A percentile compares a stretch with the other conserved stretches of the same genome.
phyloP scores from a whole-genome alignment of 768 basidiomycete species.

The Hebeloma cylindrosporum region DNA sequence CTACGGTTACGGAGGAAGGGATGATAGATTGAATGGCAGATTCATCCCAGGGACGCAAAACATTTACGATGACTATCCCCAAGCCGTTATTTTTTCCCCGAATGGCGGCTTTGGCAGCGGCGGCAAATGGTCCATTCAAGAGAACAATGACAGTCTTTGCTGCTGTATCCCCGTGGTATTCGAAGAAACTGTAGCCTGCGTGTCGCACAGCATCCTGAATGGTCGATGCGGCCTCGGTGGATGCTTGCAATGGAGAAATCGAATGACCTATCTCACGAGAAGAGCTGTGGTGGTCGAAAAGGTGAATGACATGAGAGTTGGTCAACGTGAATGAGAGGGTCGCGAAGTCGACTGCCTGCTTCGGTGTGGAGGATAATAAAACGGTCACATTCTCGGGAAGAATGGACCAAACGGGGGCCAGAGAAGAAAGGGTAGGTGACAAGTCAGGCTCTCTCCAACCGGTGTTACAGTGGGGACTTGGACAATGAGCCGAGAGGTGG shows the following conservation, averaged over 20 bases:
- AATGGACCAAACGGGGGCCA: constrained; percentile 58
- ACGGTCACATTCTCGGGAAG: constrained; percentile 69
- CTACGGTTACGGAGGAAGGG: constrained; percentile 54
- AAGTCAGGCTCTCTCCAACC: constrained; percentile 66
- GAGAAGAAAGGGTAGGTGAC: constrained; percentile 72
- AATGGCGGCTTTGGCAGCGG: constrained; percentile 55
- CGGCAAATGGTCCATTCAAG: constrained; percentile 76
- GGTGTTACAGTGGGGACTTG: constrained; percentile 79
- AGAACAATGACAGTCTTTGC: constrained; percentile 70
- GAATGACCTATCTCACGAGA: constrained; percentile 73
- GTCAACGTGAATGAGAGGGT: constrained; percentile 70
- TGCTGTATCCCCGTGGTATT: constrained; percentile 64
- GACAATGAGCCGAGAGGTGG: constrained; percentile 70
- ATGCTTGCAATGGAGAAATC: constrained; percentile 38
- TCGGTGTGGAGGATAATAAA: constrained; percentile 80
- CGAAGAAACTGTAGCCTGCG: constrained; percentile 74
- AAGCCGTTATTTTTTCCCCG: constrained; percentile 40
- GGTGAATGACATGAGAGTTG: constrained; percentile 73
- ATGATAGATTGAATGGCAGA: constrained; percentile 57
- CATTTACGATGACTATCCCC: constrained; percentile 70
- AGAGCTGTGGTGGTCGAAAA: constrained; percentile 86
- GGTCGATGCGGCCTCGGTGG: constrained; percentile 27
- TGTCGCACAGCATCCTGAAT: constrained; percentile 51
- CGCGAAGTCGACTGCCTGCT: constrained; percentile 79
- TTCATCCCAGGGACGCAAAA: constrained; percentile 83